phyloP scores from a whole-genome alignment of 2,329 filamentous ascomycete genomes.

The Pseudopyrenochaeta lycopersici region DNA sequence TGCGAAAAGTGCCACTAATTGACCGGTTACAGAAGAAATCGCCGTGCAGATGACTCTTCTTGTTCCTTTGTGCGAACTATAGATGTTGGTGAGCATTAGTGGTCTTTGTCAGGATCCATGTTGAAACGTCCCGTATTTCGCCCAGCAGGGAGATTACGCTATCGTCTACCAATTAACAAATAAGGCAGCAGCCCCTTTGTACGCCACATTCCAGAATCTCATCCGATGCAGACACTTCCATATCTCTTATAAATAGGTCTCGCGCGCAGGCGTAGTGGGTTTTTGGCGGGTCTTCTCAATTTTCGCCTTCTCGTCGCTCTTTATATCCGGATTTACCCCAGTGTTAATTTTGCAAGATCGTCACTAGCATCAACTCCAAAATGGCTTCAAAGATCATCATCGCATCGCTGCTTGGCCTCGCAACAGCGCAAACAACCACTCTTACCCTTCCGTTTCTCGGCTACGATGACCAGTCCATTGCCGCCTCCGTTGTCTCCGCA shows the following conservation, averaged over 20 bases:
- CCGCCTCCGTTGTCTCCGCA: slow-evolving; percentile 25
- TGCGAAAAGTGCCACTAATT: no score
- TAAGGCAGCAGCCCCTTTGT: background rate
- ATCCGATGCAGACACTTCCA: background rate
- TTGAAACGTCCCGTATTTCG: no score
- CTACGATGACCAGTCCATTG: slow-evolving; percentile 5
- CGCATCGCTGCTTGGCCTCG: slow-evolving; percentile 13
- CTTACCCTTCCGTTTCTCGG: slow-evolving; percentile 19
- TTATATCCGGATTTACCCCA: background rate
- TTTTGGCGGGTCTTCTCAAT: background rate
- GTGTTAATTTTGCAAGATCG: background rate
- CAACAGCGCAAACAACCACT: slow-evolving; percentile 21
- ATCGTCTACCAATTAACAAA: background rate
- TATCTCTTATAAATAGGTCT: background rate
- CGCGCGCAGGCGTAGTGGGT: background rate
- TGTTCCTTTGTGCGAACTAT: no score
- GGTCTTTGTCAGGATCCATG: no score
- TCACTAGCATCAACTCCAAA: background rate
- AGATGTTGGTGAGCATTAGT: no score
- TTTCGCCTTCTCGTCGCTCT: background rate
- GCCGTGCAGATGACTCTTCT: no score
- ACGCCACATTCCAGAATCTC: background rate
- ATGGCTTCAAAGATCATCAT: slow-evolving; percentile 14
- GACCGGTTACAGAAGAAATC: no score
- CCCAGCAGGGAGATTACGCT: background rate